These are phyloP conservation scores for Vicia villosa DNA, from an alignment of 306 rosid genomes.

Conservation along the genomic window DNA sequence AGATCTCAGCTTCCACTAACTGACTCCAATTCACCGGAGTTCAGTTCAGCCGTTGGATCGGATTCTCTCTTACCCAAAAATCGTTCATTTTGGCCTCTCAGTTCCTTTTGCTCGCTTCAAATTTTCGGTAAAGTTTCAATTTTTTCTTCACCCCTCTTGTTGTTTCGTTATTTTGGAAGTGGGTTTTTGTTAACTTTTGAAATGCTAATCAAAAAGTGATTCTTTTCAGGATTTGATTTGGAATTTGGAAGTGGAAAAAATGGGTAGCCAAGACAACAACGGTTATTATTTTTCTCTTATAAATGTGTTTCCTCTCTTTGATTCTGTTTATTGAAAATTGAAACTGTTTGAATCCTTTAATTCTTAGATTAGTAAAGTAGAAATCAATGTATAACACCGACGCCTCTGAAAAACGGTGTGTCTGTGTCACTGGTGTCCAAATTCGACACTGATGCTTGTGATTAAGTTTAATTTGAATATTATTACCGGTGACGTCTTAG, in stretches of 20 bases:
- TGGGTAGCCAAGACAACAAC: slow-evolving; percentile 59
- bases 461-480: too few species aligned
- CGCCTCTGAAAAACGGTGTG: too few species aligned
- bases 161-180: slow-evolving; percentile 19
- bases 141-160: slow-evolving; percentile 2
- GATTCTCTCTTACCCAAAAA: not conserved
- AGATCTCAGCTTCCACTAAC: slow-evolving; percentile 15
- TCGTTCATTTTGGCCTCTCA: not conserved
- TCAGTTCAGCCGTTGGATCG: slow-evolving; percentile 26
- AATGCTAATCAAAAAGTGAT: not conserved
- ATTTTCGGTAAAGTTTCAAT: slow-evolving; percentile 26
- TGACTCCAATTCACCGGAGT: slow-evolving; percentile 26
- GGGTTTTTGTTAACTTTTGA: slow-evolving; percentile 24
- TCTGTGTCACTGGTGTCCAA: too few species aligned
- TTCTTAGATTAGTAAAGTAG: slow-evolving; percentile 10
- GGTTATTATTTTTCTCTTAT: slow-evolving; percentile 48
- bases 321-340: not conserved
- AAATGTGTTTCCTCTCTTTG: slow-evolving; percentile 28
- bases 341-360: not conserved
- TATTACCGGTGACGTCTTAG: too few species aligned
- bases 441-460: too few species aligned
- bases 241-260: slow-evolving; percentile 29
- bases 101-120: slow-evolving; percentile 4
- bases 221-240: slow-evolving; percentile 35
- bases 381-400: not conserved